phyloP scores from a whole-genome alignment of 2,329 filamentous ascomycete genomes.

The Akanthomyces uredinophilus region DNA sequence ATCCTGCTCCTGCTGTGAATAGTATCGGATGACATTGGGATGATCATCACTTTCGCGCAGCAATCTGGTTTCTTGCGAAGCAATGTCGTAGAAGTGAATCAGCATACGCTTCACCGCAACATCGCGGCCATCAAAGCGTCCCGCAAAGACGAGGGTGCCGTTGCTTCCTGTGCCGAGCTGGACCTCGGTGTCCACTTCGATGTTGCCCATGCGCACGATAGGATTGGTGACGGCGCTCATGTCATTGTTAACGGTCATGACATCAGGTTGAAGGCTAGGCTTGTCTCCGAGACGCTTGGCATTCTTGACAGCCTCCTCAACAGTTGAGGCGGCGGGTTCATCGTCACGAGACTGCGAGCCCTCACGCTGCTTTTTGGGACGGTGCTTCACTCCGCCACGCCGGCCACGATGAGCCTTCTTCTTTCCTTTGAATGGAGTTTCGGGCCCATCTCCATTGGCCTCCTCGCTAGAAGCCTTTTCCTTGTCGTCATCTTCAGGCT shows the following conservation, averaged over 20 bases:
- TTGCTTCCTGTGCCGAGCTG: slow-evolving; percentile 79
- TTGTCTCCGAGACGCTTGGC: slow-evolving; percentile 54
- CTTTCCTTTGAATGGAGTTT: slow-evolving; percentile 49
- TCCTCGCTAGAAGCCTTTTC: slow-evolving; percentile 14
- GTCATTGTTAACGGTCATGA: slow-evolving; percentile 52
- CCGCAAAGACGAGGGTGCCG: slow-evolving; percentile 92
- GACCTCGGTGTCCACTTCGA: slow-evolving; percentile 59
- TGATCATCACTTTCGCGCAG: slow-evolving; percentile 93
- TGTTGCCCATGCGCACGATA: slow-evolving; percentile 56
- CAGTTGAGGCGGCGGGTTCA: slow-evolving; percentile 37
- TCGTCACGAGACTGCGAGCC: slow-evolving; percentile 46
- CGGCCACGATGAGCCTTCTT: slow-evolving; percentile 66
- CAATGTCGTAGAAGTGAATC: slow-evolving; percentile 92
- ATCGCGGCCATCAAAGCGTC: slow-evolving; percentile 87
- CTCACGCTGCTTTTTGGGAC: slow-evolving; percentile 52
- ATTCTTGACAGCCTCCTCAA: slow-evolving; percentile 58
- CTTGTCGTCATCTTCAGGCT: background rate
- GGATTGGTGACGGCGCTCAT: slow-evolving; percentile 56
- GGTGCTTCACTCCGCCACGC: slow-evolving; percentile 66
- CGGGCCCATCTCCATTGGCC: slow-evolving; percentile 13
- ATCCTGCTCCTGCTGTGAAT: slow-evolving; percentile 80
- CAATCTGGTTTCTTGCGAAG: slow-evolving; percentile 86
- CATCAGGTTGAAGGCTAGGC: slow-evolving; percentile 54
- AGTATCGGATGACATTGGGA: slow-evolving; percentile 92
- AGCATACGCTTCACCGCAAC: slow-evolving; percentile 97